These are phyloP conservation scores for Silene coronaria DNA, from an alignment of 179 eudicot species.

Conservation along the genomic window DNA sequence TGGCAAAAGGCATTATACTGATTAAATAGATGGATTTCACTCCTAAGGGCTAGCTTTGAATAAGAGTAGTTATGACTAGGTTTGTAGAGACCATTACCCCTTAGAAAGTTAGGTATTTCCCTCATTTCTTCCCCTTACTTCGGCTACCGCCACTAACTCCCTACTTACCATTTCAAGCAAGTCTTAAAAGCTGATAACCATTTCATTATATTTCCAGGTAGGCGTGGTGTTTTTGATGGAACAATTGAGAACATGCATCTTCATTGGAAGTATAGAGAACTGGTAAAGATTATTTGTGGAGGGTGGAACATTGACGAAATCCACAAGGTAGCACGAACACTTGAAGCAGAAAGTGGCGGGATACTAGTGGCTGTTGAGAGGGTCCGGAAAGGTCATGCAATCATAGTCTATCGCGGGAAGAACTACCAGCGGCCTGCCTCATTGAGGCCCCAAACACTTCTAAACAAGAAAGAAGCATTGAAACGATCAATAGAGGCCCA, in stretches of 20 bases:
- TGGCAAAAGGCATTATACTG: background rate
- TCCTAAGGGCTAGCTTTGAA: background rate
- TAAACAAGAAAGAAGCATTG: conserved; percentile 83
- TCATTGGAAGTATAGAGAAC: conserved; percentile 99
- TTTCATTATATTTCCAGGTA: conserved; percentile 41
- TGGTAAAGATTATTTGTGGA: conserved; percentile 82
- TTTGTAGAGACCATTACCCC: background rate
- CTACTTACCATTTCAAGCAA: background rate
- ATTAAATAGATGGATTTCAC: background rate
- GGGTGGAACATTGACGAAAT: conserved; percentile 67
- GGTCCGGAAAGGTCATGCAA: conserved; percentile 70
- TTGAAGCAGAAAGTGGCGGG: conserved; percentile 97
- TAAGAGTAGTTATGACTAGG: background rate
- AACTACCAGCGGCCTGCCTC: conserved; percentile 76
- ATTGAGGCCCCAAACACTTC: conserved; percentile 80
- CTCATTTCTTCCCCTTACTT: background rate
- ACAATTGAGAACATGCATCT: conserved; percentile 99
- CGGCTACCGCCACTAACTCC: background rate
- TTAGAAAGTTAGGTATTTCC: background rate
- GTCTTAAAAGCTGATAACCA: background rate
- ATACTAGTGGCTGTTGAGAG: conserved; percentile 80
- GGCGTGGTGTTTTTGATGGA: conserved; percentile 96
- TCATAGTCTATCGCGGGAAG: conserved; percentile 93
- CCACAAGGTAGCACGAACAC: conserved; percentile 48
- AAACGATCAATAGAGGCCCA: conserved; percentile 82